These are phyloP conservation scores for Xylaria longipes DNA, from an alignment of 495 filamentous ascomycete genomes.

Conservation along the genomic window DNA sequence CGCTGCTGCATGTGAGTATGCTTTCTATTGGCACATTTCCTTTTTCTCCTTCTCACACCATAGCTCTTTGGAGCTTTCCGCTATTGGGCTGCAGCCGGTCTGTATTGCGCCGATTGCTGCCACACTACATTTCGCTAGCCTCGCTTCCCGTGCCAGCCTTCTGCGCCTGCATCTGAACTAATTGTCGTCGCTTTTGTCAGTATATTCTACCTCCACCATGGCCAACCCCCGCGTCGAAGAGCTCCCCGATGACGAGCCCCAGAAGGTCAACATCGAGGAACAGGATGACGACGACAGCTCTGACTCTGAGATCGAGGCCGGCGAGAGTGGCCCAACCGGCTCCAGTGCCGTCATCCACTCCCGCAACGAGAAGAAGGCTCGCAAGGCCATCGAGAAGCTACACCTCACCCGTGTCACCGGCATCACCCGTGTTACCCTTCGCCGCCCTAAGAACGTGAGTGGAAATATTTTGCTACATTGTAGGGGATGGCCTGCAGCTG, in stretches of 20 bases:
- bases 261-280: constrained; percentile 81
- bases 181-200: constrained; percentile 9
- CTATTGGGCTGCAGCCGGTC: constrained; percentile 11
- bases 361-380: constrained; percentile 99
- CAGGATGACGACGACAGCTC: constrained; percentile 73
- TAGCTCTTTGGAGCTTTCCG: not conserved
- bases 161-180: constrained; percentile 41
- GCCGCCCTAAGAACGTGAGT: constrained; percentile 97
- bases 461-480: constrained; percentile 6
- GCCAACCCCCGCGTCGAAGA: constrained; percentile 98
- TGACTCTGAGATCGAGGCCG: constrained; percentile 75
- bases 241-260: constrained; percentile 87
- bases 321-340: constrained; percentile 76
- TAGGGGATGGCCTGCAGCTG: not conserved
- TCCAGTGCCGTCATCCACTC: constrained; percentile 90
- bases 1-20: constrained; percentile 20
- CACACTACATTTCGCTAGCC: constrained; percentile 20
- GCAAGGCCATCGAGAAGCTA: constrained; percentile 97
- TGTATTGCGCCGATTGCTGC: constrained; percentile 19
- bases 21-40: constrained; percentile 10
- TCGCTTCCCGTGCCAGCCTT: constrained; percentile 26
- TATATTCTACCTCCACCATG: constrained; percentile 63
- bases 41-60: not conserved
- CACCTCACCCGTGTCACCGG: constrained; percentile 94
- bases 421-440: constrained; percentile 96